A percentile compares a stretch with the other conserved stretches of the same genome.
Evolutionary conservation across 257 asterid species (phyloP).

Genomic region (Gentiana macrophylla): DNA sequence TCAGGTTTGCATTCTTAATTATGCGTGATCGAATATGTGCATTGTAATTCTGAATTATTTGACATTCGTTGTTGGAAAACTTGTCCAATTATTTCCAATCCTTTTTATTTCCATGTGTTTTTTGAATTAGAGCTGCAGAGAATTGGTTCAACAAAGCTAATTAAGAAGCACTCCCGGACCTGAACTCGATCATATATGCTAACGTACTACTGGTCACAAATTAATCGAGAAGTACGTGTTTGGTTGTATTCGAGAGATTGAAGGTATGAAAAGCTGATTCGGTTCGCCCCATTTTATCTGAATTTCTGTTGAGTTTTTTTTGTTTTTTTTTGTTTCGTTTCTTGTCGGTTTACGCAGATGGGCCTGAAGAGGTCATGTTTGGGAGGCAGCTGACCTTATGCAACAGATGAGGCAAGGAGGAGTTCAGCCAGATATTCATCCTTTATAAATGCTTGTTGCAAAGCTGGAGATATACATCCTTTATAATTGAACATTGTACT

Average conservation of each 20-base stretch:
- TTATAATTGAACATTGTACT: no score
- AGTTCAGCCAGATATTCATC: conserved; percentile 95
- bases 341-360: conserved; percentile 70
- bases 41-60: no score
- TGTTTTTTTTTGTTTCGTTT: conserved; percentile 2
- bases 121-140: no score
- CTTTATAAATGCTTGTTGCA: conserved; percentile 85
- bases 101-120: no score
- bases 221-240: conserved; percentile 57
- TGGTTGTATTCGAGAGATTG: conserved; percentile 72
- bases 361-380: conserved; percentile 98
- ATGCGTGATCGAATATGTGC: no score
- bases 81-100: no score
- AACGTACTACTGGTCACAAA: conserved; percentile 21
- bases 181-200: conserved; percentile 84
- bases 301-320: not conserved
- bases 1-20: no score
- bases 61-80: no score
- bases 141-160: no score
- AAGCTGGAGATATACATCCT: conserved; percentile 99
- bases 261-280: conserved; percentile 30
- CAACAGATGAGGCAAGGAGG: conserved; percentile 95
- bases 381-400: conserved; percentile 99
- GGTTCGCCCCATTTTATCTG: not conserved
- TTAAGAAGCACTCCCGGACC: no score